Percentiles rank a stretch among this genome's conserved stretches.
These are phyloP conservation scores for Bidens hawaiensis DNA, from an alignment of 140 eudicot genomes.

Conservation along the genomic window DNA sequence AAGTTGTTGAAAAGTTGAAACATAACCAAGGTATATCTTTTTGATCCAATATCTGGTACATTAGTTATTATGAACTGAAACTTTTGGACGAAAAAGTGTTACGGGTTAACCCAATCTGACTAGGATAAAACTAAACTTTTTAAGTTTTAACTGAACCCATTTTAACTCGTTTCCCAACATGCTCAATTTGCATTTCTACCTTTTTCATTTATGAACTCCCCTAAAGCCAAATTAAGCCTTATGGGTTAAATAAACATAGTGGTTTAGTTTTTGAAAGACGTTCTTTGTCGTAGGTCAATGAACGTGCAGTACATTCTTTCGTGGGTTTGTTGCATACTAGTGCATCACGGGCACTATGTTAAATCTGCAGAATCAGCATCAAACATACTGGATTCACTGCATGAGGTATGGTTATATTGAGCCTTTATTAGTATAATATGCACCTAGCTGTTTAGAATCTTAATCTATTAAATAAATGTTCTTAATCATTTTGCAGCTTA, in stretches of 20 bases:
- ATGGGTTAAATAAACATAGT: background rate
- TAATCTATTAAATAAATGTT: background rate
- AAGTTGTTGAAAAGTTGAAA: background rate
- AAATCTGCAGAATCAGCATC: slow-evolving; percentile 55
- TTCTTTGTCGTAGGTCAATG: slow-evolving; percentile 47
- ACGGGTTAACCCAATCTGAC: no score
- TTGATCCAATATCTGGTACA: background rate
- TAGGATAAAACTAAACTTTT: background rate
- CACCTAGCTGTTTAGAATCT: background rate
- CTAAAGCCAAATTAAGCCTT: background rate
- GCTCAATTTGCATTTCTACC: background rate
- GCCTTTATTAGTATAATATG: background rate
- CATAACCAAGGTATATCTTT: background rate
- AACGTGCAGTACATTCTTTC: slow-evolving; percentile 59
- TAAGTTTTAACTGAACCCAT: background rate
- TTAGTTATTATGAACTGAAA: background rate
- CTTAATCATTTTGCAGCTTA: slow-evolving; percentile 39
- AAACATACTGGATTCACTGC: slow-evolving; percentile 55
- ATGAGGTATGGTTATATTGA: slow-evolving; percentile 48
- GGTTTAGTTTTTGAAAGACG: background rate
- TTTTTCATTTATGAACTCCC: background rate
- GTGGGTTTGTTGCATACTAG: slow-evolving; percentile 73
- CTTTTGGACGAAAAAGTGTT: background rate
- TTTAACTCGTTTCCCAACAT: background rate
- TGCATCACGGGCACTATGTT: slow-evolving; percentile 51